These are phyloP conservation scores for Dictyostelium purpureum DNA, from an alignment of 78 protist genomes.

Conservation along the genomic window DNA sequence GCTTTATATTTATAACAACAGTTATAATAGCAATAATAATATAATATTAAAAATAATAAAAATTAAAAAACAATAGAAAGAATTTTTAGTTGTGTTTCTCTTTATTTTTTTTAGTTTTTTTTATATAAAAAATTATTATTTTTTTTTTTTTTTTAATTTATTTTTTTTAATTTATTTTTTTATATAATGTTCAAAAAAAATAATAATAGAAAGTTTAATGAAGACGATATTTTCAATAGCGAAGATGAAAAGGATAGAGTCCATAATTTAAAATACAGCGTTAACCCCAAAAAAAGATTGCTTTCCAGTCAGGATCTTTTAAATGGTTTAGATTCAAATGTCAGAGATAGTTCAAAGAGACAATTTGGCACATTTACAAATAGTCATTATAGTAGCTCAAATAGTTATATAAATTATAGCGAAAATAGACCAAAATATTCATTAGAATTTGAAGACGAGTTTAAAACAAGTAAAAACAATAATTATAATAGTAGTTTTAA, in stretches of 20 bases:
- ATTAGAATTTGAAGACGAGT: background rate
- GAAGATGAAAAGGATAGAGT: background rate
- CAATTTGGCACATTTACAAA: slow-evolving; percentile 45
- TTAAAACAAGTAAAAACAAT: slow-evolving; percentile 2
- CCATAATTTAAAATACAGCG: background rate
- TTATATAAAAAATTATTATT: background rate
- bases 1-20: too few species aligned
- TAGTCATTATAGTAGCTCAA: background rate
- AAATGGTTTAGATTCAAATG: slow-evolving; percentile 35
- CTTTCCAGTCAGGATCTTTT: slow-evolving; percentile 18
- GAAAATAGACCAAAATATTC: background rate
- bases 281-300: slow-evolving; percentile 41
- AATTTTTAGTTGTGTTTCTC: too few species aligned
- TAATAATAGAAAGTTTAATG: background rate
- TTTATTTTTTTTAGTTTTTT: too few species aligned
- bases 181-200: too few species aligned
- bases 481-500: background rate
- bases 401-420: background rate
- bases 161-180: too few species aligned
- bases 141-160: background rate
- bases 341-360: slow-evolving; percentile 14
- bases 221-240: background rate
- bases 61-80: too few species aligned
- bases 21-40: too few species aligned
- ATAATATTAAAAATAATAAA: too few species aligned